These are phyloP conservation scores for Suillus spraguei DNA, from an alignment of 768 basidiomycete genomes.

Conservation along the genomic window DNA sequence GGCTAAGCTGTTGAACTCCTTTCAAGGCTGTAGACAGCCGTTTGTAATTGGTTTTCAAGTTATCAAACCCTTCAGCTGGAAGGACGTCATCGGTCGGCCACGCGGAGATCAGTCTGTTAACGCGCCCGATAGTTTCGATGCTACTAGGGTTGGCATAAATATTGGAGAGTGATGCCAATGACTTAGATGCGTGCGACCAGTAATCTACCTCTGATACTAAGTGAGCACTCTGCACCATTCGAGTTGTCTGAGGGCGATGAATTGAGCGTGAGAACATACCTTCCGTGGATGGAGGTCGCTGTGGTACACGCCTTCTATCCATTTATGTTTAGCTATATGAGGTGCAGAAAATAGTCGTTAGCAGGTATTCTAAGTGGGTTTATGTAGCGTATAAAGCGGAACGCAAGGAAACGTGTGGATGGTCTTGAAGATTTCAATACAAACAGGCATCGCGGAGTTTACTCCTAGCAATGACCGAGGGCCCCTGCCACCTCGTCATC, in stretches of 20 bases:
- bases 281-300: slow-evolving; percentile 76
- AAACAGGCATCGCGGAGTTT: slow-evolving; percentile 2
- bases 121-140: slow-evolving; percentile 65
- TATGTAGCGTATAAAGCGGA: not conserved
- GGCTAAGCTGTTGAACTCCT: slow-evolving; percentile 60
- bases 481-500: slow-evolving; percentile 6
- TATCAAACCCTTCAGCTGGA: slow-evolving; percentile 67
- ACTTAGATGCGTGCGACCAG: slow-evolving; percentile 70
- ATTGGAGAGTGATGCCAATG: slow-evolving; percentile 56
- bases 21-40: slow-evolving; percentile 62
- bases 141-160: slow-evolving; percentile 53
- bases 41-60: slow-evolving; percentile 62
- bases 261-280: slow-evolving; percentile 47
- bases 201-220: slow-evolving; percentile 63
- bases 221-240: slow-evolving; percentile 7
- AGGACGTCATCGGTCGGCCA: slow-evolving; percentile 76
- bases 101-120: slow-evolving; percentile 69
- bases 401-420: slow-evolving; percentile 6
- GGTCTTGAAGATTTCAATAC: slow-evolving; percentile 4
- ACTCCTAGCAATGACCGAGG: slow-evolving; percentile 1
- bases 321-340: slow-evolving; percentile 34
- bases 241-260: not conserved
- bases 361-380: not conserved
- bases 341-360: slow-evolving; percentile 1
- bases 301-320: slow-evolving; percentile 66